These are phyloP conservation scores for Nothopassalora personata DNA, from an alignment of 2,329 filamentous ascomycete genomes.

Conservation along the genomic window DNA sequence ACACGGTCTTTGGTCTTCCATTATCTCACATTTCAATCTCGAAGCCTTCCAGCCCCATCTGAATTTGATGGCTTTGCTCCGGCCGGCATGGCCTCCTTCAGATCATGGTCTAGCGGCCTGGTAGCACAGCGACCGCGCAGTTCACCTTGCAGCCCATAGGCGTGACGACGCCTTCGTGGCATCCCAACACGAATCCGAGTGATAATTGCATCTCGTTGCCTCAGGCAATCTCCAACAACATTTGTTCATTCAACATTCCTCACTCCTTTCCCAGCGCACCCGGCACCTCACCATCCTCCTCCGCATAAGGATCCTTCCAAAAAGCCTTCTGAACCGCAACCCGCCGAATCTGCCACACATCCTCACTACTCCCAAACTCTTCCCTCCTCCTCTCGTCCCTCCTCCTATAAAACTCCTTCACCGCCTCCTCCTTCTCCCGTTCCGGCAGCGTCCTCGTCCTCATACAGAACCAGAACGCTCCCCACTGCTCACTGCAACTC, in stretches of 20 bases:
- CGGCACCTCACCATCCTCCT: slow-evolving; percentile 10
- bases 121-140: not conserved
- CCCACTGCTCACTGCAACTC: slow-evolving; percentile 78
- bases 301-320: slow-evolving; percentile 33
- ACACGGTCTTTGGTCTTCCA: slow-evolving; percentile 1
- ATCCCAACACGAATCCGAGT: not conserved
- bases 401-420: slow-evolving; percentile 63
- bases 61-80: not conserved
- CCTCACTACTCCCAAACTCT: slow-evolving; percentile 72
- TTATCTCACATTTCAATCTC: not conserved
- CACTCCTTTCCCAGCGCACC: slow-evolving; percentile 3
- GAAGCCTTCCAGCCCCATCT: too few species aligned
- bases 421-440: slow-evolving; percentile 52
- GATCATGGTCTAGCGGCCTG: not conserved
- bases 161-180: not conserved
- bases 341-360: slow-evolving; percentile 76
- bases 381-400: slow-evolving; percentile 58
- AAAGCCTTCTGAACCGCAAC: slow-evolving; percentile 53
- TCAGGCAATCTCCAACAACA: not conserved
- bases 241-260: not conserved
- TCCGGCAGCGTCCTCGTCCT: slow-evolving; percentile 62
- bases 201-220: not conserved
- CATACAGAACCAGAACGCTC: slow-evolving; percentile 98
- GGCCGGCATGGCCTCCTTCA: not conserved
- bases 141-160: not conserved